A percentile compares a stretch with the other conserved stretches of the same genome.
Conservation (phyloP, 768 basidiomycete species). For the Lyophyllum semitale region DNA sequence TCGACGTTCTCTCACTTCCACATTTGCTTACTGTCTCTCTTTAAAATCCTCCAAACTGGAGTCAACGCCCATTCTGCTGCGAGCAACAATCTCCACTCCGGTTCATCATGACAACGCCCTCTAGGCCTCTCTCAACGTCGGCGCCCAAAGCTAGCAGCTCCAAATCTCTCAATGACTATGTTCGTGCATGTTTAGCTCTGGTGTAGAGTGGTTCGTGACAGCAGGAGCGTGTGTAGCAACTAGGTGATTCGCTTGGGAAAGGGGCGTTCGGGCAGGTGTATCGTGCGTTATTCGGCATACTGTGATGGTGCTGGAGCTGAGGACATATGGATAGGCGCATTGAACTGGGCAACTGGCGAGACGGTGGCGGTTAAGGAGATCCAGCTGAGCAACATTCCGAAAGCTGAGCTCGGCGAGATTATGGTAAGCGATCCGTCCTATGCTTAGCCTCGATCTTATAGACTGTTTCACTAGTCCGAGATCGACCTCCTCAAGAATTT, state of each 20-base stretch:
- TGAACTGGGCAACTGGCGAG: slow-evolving; percentile 97
- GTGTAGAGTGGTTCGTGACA: slow-evolving; percentile 1
- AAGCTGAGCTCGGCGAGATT: slow-evolving; percentile 92
- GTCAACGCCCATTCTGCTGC: slow-evolving; percentile 11
- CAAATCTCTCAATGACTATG: slow-evolving; percentile 68
- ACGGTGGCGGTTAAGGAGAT: slow-evolving; percentile 99
- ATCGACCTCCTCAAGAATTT: slow-evolving; percentile 97
- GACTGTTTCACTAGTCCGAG: slow-evolving; percentile 70
- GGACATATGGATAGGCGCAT: slow-evolving; percentile 54
- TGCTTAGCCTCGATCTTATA: slow-evolving; percentile 14
- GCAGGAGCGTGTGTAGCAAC: slow-evolving; percentile 63
- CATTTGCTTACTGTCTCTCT: slow-evolving; percentile 16
- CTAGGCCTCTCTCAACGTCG: slow-evolving; percentile 39
- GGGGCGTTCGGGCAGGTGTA: slow-evolving; percentile 98
- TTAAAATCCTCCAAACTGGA: slow-evolving; percentile 21
- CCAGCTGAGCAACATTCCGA: slow-evolving; percentile 89
- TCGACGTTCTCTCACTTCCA: slow-evolving; percentile 9
- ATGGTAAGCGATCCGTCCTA: slow-evolving; percentile 65
- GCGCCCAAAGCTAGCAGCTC: slow-evolving; percentile 40
- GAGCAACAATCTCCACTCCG: slow-evolving; percentile 13
- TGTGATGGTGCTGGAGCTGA: slow-evolving; percentile 11
- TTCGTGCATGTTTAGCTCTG: slow-evolving; percentile 29
- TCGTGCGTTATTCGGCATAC: slow-evolving; percentile 53
- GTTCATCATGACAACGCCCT: slow-evolving; percentile 38
- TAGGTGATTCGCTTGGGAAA: slow-evolving; percentile 94